These are phyloP conservation scores for Stachybotrys chartarum DNA, from an alignment of 2,329 filamentous ascomycete species.

Conservation along the genomic window DNA sequence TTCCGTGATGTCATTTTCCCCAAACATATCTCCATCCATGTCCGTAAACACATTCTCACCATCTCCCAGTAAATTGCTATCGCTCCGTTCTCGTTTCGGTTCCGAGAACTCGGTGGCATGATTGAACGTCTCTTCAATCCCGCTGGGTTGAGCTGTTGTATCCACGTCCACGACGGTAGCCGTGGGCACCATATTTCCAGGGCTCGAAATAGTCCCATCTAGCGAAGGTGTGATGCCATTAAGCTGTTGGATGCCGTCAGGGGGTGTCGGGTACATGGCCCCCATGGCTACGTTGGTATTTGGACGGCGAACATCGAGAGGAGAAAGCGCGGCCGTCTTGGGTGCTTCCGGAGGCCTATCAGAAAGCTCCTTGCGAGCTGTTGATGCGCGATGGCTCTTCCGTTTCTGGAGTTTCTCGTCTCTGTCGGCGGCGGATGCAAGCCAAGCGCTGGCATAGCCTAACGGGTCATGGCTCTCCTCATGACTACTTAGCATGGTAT, in stretches of 20 bases:
- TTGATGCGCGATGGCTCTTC: conserved; percentile 41
- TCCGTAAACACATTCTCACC: conserved; percentile 61
- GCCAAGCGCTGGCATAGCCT: conserved; percentile 41
- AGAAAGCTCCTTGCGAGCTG: conserved; percentile 32
- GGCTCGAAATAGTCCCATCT: conserved; percentile 49
- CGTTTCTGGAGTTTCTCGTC: conserved; percentile 40
- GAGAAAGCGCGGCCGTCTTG: conserved; percentile 43
- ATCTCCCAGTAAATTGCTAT: conserved; percentile 35
- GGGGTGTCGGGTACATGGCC: conserved; percentile 65
- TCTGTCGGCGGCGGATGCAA: conserved; percentile 32
- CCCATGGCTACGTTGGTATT: conserved; percentile 36
- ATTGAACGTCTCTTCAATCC: conserved; percentile 13
- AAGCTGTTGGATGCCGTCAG: conserved; percentile 53
- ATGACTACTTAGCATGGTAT: conserved; percentile 26
- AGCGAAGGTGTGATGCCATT: conserved; percentile 48
- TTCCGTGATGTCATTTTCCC: conserved; percentile 69
- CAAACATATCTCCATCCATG: conserved; percentile 62
- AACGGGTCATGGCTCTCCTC: conserved; percentile 42
- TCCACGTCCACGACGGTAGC: conserved; percentile 23
- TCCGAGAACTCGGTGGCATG: conserved; percentile 31
- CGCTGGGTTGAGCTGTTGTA: conserved; percentile 10
- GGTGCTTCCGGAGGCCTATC: conserved; percentile 34
- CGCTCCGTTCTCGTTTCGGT: conserved; percentile 35
- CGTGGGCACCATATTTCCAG: conserved; percentile 34
- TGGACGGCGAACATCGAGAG: conserved; percentile 41